These are phyloP conservation scores for Didymella arachidicola DNA, from an alignment of 2,329 filamentous ascomycete genomes.

Conservation along the genomic window DNA sequence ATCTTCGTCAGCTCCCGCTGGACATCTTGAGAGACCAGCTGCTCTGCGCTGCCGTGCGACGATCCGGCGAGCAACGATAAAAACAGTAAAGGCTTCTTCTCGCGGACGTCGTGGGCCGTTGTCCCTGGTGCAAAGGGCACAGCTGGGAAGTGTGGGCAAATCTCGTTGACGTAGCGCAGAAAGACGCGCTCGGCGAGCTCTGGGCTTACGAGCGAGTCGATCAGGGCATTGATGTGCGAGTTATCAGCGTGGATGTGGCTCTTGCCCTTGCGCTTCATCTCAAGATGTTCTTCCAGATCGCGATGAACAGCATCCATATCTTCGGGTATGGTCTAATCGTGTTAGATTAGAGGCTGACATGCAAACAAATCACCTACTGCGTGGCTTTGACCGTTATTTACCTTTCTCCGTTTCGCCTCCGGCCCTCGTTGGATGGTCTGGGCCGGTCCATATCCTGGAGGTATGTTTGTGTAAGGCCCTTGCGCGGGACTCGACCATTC, in stretches of 20 bases:
- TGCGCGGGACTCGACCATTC: constrained; percentile 38
- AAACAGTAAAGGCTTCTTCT: constrained; percentile 67
- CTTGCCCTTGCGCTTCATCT: constrained; percentile 44
- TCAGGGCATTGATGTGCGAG: constrained; percentile 47
- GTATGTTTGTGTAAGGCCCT: constrained; percentile 36
- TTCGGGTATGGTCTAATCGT: constrained; percentile 45
- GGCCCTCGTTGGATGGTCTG: constrained; percentile 42
- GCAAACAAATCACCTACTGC: constrained; percentile 30
- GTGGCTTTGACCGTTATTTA: constrained; percentile 37
- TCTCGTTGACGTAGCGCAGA: constrained; percentile 61
- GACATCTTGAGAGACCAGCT: constrained; percentile 58
- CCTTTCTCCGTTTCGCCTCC: constrained; percentile 45
- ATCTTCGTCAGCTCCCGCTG: constrained; percentile 72
- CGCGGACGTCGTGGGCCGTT: constrained; percentile 62
- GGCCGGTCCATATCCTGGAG: constrained; percentile 44
- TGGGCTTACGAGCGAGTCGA: constrained; percentile 59
- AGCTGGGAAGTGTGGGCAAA: constrained; percentile 64
- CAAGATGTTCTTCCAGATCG: constrained; percentile 46
- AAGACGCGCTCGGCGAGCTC: constrained; percentile 65
- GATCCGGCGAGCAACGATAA: constrained; percentile 64
- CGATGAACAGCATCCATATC: constrained; percentile 50
- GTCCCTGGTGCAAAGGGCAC: constrained; percentile 65
- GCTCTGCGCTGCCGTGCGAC: constrained; percentile 55
- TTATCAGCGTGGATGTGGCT: constrained; percentile 46
- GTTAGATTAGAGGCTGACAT: neutral